A percentile compares a stretch with the other conserved stretches of the same genome.
These are phyloP conservation scores for Lachancea fermentati DNA, from an alignment of 805 yeast genomes.

Conservation along the genomic window DNA sequence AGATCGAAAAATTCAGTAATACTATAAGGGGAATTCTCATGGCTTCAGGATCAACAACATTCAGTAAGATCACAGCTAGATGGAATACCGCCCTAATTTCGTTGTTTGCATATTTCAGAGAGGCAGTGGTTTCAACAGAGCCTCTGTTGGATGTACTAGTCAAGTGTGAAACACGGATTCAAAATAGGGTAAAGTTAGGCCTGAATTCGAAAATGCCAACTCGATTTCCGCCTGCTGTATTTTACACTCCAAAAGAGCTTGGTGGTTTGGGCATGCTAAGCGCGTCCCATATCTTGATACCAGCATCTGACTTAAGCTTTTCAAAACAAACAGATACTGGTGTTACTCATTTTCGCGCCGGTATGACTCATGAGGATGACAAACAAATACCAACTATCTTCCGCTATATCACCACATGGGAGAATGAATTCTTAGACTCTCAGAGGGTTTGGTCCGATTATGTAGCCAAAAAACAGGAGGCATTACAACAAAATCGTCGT, in stretches of 20 bases:
- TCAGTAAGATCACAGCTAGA: slow-evolving; percentile 86
- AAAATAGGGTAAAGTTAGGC: slow-evolving; percentile 90
- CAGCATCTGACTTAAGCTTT: slow-evolving; percentile 88
- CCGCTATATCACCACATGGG: slow-evolving; percentile 94
- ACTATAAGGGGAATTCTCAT: slow-evolving; percentile 83
- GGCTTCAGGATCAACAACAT: slow-evolving; percentile 95
- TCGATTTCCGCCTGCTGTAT: slow-evolving; percentile 97
- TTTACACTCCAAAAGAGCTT: slow-evolving; percentile 93
- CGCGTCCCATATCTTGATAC: slow-evolving; percentile 93
- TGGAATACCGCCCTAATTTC: slow-evolving; percentile 94
- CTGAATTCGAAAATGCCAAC: slow-evolving; percentile 98
- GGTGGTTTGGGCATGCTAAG: slow-evolving; percentile 98
- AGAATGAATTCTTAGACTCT: slow-evolving; percentile 88
- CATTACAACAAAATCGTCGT: slow-evolving; percentile 76
- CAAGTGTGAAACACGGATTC: slow-evolving; percentile 87
- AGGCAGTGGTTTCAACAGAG: slow-evolving; percentile 84
- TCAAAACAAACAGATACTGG: slow-evolving; percentile 93
- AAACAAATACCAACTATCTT: slow-evolving; percentile 88
- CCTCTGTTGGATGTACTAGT: slow-evolving; percentile 74
- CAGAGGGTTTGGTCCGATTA: slow-evolving; percentile 98
- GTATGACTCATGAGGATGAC: slow-evolving; percentile 77
- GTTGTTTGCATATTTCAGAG: slow-evolving; percentile 83
- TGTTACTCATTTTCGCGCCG: slow-evolving; percentile 88
- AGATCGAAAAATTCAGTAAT: slow-evolving; percentile 72
- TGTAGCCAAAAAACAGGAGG: slow-evolving; percentile 83